A percentile compares a stretch with the other conserved stretches of the same genome.
Evolutionary conservation across 345 rosid species (phyloP).

Genomic region (Lepidium didymum): DNA sequence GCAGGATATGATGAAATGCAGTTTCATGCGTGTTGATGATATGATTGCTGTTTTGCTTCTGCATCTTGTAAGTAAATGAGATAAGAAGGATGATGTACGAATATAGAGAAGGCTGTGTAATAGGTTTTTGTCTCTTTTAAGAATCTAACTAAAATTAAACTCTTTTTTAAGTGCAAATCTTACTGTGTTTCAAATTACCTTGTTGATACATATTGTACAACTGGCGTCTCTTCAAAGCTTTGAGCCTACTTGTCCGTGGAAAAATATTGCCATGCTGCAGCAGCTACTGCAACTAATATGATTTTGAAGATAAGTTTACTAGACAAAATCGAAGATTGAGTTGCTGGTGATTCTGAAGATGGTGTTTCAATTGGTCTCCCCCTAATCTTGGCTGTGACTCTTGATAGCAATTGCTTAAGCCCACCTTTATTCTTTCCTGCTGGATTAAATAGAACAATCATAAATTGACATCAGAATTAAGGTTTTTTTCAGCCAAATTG

Average conservation of each 20-base stretch:
- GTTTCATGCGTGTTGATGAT: slow-evolving; percentile 33
- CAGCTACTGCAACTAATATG: slow-evolving; percentile 51
- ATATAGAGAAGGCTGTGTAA: neutral
- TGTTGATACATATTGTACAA: slow-evolving; percentile 16
- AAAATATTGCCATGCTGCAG: slow-evolving; percentile 65
- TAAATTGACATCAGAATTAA: neutral
- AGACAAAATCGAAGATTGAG: slow-evolving; percentile 33
- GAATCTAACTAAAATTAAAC: neutral
- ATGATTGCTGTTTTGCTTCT: slow-evolving; percentile 30
- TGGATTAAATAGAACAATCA: slow-evolving; percentile 28
- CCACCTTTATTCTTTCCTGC: slow-evolving; percentile 39
- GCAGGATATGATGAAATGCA: slow-evolving; percentile 30
- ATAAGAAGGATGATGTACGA: slow-evolving; percentile 15
- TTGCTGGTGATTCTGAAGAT: neutral
- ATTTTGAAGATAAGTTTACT: slow-evolving; percentile 47
- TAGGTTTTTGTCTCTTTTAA: neutral
- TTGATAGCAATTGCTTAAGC: slow-evolving; percentile 39
- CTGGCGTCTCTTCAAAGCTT: neutral
- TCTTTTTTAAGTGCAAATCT: neutral
- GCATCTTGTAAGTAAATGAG: slow-evolving; percentile 42
- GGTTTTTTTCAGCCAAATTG: neutral
- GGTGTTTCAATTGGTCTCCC: slow-evolving; percentile 35
- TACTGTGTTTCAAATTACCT: slow-evolving; percentile 3
- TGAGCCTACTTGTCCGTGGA: slow-evolving; percentile 23
- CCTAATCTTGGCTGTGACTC: slow-evolving; percentile 53